Conservation (phyloP, 2,329 filamentous ascomycete species). For the Sarocladium strictum region DNA sequence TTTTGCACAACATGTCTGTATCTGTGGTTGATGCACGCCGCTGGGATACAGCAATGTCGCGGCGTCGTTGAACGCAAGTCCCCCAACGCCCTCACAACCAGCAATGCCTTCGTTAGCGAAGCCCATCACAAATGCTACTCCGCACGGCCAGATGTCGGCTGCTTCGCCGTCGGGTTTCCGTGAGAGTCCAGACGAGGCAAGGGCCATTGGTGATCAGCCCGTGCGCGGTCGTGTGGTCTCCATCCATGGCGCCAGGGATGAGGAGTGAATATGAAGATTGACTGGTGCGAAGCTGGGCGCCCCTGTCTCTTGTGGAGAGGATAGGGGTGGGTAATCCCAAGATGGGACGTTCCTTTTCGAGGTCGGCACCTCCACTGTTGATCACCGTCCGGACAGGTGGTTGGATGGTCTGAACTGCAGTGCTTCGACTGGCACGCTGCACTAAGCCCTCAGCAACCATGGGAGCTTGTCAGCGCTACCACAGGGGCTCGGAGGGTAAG, state of each 20-base stretch:
- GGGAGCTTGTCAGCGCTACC: neutral
- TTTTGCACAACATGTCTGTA: neutral
- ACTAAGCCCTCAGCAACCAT: too few relatives aligned
- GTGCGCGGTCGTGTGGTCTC: neutral
- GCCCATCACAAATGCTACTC: neutral
- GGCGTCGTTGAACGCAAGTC: too few relatives aligned
- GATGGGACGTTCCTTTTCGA: slow-evolving; percentile 2
- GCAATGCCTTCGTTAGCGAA: neutral
- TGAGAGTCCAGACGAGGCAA: slow-evolving; percentile 3
- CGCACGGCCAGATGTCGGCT: slow-evolving; percentile 2
- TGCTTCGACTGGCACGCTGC: too few relatives aligned
- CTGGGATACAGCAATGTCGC: too few relatives aligned
- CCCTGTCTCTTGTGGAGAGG: slow-evolving; percentile 3
- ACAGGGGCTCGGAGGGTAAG: neutral
- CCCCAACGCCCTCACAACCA: too few relatives aligned
- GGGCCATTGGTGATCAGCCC: slow-evolving; percentile 2
- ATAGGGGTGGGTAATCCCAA: neutral
- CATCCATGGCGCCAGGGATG: neutral
- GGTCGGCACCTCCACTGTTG: slow-evolving; percentile 2
- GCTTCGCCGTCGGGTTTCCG: neutral
- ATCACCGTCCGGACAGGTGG: neutral
- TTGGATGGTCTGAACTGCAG: too few relatives aligned
- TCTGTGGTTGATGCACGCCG: neutral
- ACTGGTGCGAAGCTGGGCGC: neutral
- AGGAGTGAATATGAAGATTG: neutral